Conservation (phyloP, 2,329 filamentous ascomycete genomes). For the Beauveria asiatica region DNA sequence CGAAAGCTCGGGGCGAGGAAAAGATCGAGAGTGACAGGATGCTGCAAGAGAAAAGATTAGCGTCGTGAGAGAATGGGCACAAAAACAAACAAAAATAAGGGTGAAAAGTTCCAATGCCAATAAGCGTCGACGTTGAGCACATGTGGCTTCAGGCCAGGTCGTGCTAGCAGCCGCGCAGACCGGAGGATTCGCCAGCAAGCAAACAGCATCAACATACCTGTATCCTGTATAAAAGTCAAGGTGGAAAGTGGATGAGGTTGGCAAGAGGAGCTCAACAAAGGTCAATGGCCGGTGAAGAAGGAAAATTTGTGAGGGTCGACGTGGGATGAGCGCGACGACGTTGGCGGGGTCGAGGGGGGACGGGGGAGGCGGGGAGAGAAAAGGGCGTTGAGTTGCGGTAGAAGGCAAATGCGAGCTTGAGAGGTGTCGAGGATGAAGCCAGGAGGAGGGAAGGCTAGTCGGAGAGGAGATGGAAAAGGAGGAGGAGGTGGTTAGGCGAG, state of each 20-base stretch:
- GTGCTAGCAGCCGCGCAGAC: background rate
- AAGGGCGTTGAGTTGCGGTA: conserved; percentile 13
- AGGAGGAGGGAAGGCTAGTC: conserved; percentile 17
- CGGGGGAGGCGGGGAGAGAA: conserved; percentile 15
- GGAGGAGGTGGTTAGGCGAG: conserved; percentile 16
- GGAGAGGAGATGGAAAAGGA: conserved; percentile 12
- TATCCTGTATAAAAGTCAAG: background rate
- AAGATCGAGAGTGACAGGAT: background rate
- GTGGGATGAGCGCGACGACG: conserved; percentile 9
- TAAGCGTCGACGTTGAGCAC: conserved; percentile 2
- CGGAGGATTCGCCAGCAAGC: background rate
- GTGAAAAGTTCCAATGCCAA: background rate
- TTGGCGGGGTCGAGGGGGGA: conserved; percentile 20
- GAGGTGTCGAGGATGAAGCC: conserved; percentile 11
- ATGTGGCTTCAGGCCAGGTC: conserved; percentile 2
- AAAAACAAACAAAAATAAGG: background rate
- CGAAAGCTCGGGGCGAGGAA: background rate
- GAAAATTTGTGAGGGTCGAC: conserved; percentile 1
- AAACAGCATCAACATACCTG: conserved; percentile 3
- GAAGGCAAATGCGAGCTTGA: conserved; percentile 11
- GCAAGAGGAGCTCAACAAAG: conserved; percentile 5
- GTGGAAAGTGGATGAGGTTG: background rate
- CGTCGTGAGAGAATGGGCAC: background rate
- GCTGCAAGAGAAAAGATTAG: background rate
- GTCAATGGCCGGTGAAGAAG: conserved; percentile 20